Conservation (phyloP, 352 stramenopile species). For the Ophiocytium majus region DNA sequence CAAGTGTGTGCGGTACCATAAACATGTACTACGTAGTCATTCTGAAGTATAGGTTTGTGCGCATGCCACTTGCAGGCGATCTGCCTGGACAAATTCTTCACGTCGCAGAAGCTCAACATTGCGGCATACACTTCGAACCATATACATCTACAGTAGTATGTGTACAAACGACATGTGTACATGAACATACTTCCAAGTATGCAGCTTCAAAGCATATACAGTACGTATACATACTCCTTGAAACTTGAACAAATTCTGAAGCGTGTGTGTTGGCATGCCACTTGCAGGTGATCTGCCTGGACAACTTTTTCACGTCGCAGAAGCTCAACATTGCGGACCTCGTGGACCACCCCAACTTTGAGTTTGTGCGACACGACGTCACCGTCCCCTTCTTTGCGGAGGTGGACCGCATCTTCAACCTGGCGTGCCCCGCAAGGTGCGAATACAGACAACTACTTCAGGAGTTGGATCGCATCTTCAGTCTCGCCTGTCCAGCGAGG, state of each 20-base stretch:
- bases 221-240: too few relatives aligned
- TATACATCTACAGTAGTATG: too few relatives aligned
- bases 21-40: too few relatives aligned
- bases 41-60: too few relatives aligned
- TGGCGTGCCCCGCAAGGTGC: slow-evolving; percentile 77
- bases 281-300: slow-evolving; percentile 75
- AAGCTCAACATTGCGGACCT: slow-evolving; percentile 81
- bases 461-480: not conserved
- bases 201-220: too few relatives aligned
- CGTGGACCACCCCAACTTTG: slow-evolving; percentile 87
- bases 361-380: slow-evolving; percentile 91
- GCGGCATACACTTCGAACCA: too few relatives aligned
- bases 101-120: slow-evolving; percentile 80
- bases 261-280: too few relatives aligned
- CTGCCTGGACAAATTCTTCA: slow-evolving; percentile 89
- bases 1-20: too few relatives aligned
- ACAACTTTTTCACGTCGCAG: slow-evolving; percentile 88
- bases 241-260: too few relatives aligned
- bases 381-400: slow-evolving; percentile 91
- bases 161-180: too few relatives aligned
- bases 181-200: too few relatives aligned
- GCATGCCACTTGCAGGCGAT: slow-evolving; percentile 70
- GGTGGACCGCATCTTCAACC: slow-evolving; percentile 98
- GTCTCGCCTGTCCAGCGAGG: not conserved
- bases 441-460: not conserved